phyloP scores from a whole-genome alignment of 306 rosid species.

The Sicyos edulis region DNA sequence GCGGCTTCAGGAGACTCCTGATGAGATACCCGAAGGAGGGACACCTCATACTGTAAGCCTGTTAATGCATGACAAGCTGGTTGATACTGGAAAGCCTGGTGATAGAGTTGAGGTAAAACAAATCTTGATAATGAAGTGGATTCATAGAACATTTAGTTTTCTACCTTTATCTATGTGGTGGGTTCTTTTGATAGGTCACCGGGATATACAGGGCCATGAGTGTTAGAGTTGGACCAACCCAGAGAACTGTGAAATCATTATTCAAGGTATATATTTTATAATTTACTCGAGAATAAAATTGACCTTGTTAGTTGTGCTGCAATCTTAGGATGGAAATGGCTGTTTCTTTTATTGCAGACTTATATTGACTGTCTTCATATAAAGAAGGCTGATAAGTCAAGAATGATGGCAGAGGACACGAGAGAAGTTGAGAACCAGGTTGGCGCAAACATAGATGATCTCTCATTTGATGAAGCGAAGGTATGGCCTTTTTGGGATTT shows the following conservation, averaged over 20 bases:
- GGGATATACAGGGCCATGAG: constrained; percentile 95
- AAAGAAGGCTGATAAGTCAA: constrained; percentile 79
- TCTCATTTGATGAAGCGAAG: constrained; percentile 55
- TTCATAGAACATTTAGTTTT: constrained; percentile 12
- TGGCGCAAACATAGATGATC: constrained; percentile 38
- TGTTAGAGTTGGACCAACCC: constrained; percentile 90
- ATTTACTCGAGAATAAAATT: not conserved
- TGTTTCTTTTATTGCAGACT: constrained; percentile 52
- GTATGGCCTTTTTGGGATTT: constrained; percentile 29
- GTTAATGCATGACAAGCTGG: constrained; percentile 93
- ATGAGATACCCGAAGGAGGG: constrained; percentile 97
- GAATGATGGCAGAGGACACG: constrained; percentile 68
- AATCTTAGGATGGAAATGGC: constrained; percentile 10
- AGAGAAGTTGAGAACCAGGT: constrained; percentile 42
- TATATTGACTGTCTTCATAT: constrained; percentile 92
- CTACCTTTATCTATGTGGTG: constrained; percentile 7
- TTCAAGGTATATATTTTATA: constrained; percentile 51
- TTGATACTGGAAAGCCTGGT: constrained; percentile 92
- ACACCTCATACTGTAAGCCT: constrained; percentile 96
- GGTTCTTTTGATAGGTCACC: constrained; percentile 55
- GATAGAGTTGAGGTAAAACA: constrained; percentile 87
- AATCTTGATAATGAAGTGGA: constrained; percentile 4
- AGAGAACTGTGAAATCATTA: constrained; percentile 89
- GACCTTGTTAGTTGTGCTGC: constrained; percentile 8
- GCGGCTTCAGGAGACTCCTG: constrained; percentile 96